Percentiles rank a stretch among this genome's conserved stretches.
These are phyloP conservation scores for Cinchona pubescens DNA, from an alignment of 257 asterid species.

Conservation along the genomic window DNA sequence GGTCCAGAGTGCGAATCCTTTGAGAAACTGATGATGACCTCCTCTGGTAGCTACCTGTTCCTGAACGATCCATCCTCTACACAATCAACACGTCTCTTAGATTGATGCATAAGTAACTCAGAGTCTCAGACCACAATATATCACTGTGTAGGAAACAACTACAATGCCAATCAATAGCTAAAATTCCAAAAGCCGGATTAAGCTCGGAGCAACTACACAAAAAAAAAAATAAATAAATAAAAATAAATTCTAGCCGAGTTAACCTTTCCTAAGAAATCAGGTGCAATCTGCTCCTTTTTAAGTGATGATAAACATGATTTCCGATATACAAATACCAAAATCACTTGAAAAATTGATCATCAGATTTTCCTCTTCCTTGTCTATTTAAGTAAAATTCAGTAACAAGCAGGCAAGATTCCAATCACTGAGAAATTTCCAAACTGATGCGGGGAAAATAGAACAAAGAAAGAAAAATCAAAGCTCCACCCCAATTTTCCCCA, in stretches of 20 bases:
- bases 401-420: neutral
- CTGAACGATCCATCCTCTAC: slow-evolving; percentile 77
- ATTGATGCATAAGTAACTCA: neutral
- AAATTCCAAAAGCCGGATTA: neutral
- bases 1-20: slow-evolving; percentile 43
- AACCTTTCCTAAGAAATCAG: neutral
- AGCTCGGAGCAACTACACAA: neutral
- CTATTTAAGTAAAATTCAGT: neutral
- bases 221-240: too few relatives aligned
- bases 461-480: neutral
- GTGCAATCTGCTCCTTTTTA: neutral
- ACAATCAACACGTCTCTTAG: slow-evolving; percentile 12
- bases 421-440: neutral
- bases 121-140: neutral
- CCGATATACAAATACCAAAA: neutral
- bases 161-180: neutral
- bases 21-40: slow-evolving; percentile 62
- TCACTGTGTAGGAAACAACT: slow-evolving; percentile 1
- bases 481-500: neutral
- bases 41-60: slow-evolving; percentile 55
- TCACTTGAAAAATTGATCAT: neutral
- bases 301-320: neutral
- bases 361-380: neutral
- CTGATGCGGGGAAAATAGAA: neutral
- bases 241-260: too few relatives aligned